Conservation (phyloP, 495 filamentous ascomycete species). For the Articulospora tetracladia region DNA sequence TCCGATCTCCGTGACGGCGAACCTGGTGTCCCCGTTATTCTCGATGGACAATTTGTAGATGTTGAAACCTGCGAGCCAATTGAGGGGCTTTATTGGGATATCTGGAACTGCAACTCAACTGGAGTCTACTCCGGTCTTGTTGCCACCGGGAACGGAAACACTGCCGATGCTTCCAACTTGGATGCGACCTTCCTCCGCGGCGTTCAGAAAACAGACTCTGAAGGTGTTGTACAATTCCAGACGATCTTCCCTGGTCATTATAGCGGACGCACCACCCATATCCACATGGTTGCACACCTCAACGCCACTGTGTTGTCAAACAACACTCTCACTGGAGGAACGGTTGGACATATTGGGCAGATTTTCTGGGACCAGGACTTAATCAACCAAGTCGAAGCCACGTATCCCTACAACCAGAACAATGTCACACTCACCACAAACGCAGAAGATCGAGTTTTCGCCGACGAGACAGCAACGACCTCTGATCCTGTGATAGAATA, state of each 20-base stretch:
- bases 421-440: conserved; percentile 47
- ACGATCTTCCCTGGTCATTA: conserved; percentile 60
- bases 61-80: conserved; percentile 48
- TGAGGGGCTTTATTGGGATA: conserved; percentile 41
- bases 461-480: conserved; percentile 41
- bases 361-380: conserved; percentile 61
- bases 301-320: conserved; percentile 39
- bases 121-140: conserved; percentile 45
- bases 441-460: conserved; percentile 38
- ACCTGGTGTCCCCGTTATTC: conserved; percentile 42
- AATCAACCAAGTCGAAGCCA: conserved; percentile 48
- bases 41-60: conserved; percentile 55
- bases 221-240: conserved; percentile 49
- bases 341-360: conserved; percentile 54
- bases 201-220: conserved; percentile 42
- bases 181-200: conserved; percentile 47
- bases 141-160: conserved; percentile 31
- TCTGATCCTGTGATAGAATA: conserved; percentile 56
- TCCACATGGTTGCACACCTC: conserved; percentile 45
- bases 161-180: conserved; percentile 36
- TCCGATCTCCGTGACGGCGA: conserved; percentile 43
- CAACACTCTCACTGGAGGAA: conserved; percentile 43
- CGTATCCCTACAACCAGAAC: conserved; percentile 53
- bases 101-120: conserved; percentile 53
- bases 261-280: conserved; percentile 49